These are phyloP conservation scores for Fusarium devonianum DNA, from an alignment of 2,329 filamentous ascomycete genomes.

Conservation along the genomic window DNA sequence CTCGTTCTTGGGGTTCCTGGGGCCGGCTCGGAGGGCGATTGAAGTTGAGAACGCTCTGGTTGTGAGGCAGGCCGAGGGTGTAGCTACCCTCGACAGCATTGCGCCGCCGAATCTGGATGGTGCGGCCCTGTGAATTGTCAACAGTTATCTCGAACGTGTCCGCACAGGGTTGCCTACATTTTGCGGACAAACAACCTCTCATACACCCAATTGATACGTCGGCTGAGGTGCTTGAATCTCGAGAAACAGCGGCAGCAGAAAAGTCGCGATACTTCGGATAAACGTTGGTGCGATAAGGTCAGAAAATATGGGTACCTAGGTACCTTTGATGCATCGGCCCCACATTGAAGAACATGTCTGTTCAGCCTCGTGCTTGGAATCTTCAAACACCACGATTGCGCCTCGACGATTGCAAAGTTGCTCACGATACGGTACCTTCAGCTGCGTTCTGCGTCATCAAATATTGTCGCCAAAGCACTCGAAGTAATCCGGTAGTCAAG, in stretches of 20 bases:
- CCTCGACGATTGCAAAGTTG: slow-evolving; percentile 15
- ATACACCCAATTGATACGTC: slow-evolving; percentile 35
- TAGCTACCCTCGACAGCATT: slow-evolving; percentile 43
- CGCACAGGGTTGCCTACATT: slow-evolving; percentile 26
- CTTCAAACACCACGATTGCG: slow-evolving; percentile 31
- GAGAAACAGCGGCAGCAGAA: slow-evolving; percentile 26
- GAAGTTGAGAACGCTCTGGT: slow-evolving; percentile 46
- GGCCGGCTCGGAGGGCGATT: slow-evolving; percentile 38
- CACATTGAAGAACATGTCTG: slow-evolving; percentile 33
- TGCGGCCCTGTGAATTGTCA: slow-evolving; percentile 39
- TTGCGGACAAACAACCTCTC: slow-evolving; percentile 17
- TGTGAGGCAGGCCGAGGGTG: slow-evolving; percentile 30
- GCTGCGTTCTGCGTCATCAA: slow-evolving; percentile 6
- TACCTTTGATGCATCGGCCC: slow-evolving; percentile 14
- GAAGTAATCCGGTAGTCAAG: too few relatives aligned
- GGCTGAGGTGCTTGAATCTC: slow-evolving; percentile 16
- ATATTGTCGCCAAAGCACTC: too few relatives aligned
- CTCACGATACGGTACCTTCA: slow-evolving; percentile 5
- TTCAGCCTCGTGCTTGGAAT: slow-evolving; percentile 40
- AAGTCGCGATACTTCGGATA: slow-evolving; percentile 41
- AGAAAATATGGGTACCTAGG: slow-evolving; percentile 22
- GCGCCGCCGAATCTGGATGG: slow-evolving; percentile 41
- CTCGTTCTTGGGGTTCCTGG: slow-evolving; percentile 12
- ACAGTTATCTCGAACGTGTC: not conserved
- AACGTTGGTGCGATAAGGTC: slow-evolving; percentile 42